Evolutionary conservation across 352 stramenopile species (phyloP).

Genomic region (Halophytophthora polymorphica): DNA sequence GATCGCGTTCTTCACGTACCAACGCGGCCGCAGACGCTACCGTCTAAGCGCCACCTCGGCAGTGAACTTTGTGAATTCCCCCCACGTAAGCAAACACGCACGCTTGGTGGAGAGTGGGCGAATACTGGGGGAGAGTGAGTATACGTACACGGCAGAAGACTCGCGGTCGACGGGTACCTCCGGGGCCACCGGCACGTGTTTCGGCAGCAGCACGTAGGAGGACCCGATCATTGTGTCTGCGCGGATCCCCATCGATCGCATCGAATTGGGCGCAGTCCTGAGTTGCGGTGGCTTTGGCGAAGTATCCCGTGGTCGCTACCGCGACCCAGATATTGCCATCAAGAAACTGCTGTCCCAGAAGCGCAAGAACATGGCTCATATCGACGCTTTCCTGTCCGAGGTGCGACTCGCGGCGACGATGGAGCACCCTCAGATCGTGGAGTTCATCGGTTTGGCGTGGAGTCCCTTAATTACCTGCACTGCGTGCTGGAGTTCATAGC

Average conservation of each 20-base stretch:
- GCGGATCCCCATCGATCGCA: constrained; percentile 33
- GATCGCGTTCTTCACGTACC: constrained; percentile 23
- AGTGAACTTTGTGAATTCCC: constrained; percentile 12
- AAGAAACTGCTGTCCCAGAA: constrained; percentile 42
- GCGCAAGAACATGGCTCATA: constrained; percentile 34
- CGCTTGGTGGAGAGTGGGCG: constrained; percentile 5
- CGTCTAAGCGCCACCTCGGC: constrained; percentile 7
- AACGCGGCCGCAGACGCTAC: constrained; percentile 13
- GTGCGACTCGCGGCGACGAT: constrained; percentile 40
- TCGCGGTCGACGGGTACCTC: constrained; percentile 14
- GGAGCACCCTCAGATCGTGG: constrained; percentile 49
- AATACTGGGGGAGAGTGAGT: constrained; percentile 23
- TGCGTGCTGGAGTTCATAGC: constrained; percentile 55
- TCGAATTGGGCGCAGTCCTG: constrained; percentile 28
- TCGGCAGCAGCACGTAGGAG: constrained; percentile 20
- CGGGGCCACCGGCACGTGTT: constrained; percentile 5
- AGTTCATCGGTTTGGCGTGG: constrained; percentile 55
- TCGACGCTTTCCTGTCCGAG: constrained; percentile 38
- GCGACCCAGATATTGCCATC: constrained; percentile 31
- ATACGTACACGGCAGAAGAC: constrained; percentile 10
- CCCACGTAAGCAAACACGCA: constrained; percentile 8
- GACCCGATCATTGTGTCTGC: constrained; percentile 35
- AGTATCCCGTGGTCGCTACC: constrained; percentile 35
- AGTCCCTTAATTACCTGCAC: constrained; percentile 41
- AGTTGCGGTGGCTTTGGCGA: constrained; percentile 32